Conservation (phyloP, 2,329 filamentous ascomycete species). For the Periconia digitata region DNA sequence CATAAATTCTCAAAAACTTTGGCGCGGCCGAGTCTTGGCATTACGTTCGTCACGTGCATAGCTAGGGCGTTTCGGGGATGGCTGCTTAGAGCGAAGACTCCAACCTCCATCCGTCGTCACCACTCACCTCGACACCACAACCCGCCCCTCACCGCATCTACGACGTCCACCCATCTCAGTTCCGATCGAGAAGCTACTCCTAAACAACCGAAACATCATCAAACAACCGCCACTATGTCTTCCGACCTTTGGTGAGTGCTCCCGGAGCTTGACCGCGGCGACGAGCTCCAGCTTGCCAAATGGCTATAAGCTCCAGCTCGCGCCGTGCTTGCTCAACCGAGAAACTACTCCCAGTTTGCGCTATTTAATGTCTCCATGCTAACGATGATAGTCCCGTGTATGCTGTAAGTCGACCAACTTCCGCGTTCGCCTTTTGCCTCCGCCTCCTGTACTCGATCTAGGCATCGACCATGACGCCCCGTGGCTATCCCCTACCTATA, state of each 20-base stretch:
- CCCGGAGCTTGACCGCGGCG: slow-evolving; percentile 30
- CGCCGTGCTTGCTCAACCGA: slow-evolving; percentile 15
- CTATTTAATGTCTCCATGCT: slow-evolving; percentile 25
- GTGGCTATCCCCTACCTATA: not conserved
- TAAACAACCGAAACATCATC: slow-evolving; percentile 19
- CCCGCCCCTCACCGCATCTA: slow-evolving; percentile 30
- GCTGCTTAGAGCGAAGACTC: slow-evolving; percentile 24
- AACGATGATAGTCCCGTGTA: slow-evolving; percentile 80
- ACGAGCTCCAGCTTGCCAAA: slow-evolving; percentile 41
- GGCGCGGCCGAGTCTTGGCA: not conserved
- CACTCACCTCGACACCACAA: slow-evolving; percentile 30
- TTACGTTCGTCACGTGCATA: slow-evolving; percentile 13
- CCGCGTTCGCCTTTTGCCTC: slow-evolving; percentile 24
- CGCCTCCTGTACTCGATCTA: slow-evolving; percentile 6
- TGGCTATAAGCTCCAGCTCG: slow-evolving; percentile 38
- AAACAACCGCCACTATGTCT: slow-evolving; percentile 63
- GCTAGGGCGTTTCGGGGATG: slow-evolving; percentile 20
- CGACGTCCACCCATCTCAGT: slow-evolving; percentile 32
- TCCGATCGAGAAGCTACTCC: slow-evolving; percentile 23
- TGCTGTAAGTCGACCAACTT: slow-evolving; percentile 74
- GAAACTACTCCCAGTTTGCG: slow-evolving; percentile 4
- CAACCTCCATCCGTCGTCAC: slow-evolving; percentile 40
- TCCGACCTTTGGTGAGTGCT: slow-evolving; percentile 78
- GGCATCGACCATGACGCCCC: slow-evolving; percentile 5
- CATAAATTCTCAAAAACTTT: slow-evolving; percentile 3